These are phyloP conservation scores for Eucalyptus coolabah DNA, from an alignment of 345 rosid species.

Conservation along the genomic window DNA sequence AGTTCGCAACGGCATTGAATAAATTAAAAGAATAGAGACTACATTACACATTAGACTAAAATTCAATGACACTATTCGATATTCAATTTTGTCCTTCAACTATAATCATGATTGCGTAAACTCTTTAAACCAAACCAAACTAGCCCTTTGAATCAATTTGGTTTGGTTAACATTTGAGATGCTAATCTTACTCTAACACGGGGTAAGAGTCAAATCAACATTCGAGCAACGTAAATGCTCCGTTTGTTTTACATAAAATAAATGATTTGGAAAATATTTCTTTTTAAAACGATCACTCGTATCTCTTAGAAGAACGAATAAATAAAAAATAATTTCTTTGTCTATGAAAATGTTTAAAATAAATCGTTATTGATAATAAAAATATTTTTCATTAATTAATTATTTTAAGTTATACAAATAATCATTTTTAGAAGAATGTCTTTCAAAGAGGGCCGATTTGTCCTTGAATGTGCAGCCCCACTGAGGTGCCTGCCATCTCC, in stretches of 20 bases:
- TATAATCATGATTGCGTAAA: rapidly evolving
- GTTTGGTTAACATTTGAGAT: rapidly evolving
- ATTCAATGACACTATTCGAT: rapidly evolving
- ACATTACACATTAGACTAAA: rapidly evolving
- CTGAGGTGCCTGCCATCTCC: not conserved
- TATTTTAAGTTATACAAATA: rapidly evolving
- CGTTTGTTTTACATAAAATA: rapidly evolving
- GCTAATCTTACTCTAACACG: rapidly evolving
- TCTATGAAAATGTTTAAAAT: not conserved
- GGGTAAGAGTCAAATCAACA: rapidly evolving
- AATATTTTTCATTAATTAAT: rapidly evolving
- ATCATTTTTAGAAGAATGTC: rapidly evolving
- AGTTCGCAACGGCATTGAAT: rapidly evolving
- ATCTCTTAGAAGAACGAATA: not conserved
- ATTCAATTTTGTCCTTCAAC: not conserved
- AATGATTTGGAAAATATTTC: rapidly evolving
- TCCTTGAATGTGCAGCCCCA: not conserved
- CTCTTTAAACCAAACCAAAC: not conserved
- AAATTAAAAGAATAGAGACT: too few relatives aligned
- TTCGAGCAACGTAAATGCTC: rapidly evolving
- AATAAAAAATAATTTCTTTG: rapidly evolving
- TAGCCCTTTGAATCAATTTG: not conserved
- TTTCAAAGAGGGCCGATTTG: rapidly evolving
- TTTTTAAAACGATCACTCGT: rapidly evolving
- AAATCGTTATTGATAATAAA: rapidly evolving